Conservation (phyloP, 139 green algal species). For the Closterium sp. region DNA sequence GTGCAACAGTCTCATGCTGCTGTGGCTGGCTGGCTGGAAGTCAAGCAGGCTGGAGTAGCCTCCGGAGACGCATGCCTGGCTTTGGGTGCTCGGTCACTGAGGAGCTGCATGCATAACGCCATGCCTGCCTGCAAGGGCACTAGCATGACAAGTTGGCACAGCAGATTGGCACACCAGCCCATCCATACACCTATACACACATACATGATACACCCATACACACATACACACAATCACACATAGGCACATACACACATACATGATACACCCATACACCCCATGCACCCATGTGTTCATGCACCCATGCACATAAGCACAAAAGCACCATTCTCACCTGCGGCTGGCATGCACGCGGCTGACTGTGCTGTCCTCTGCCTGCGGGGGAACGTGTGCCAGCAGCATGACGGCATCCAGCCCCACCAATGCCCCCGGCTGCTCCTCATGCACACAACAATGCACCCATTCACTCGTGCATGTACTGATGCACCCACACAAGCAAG, state of each 20-base stretch:
- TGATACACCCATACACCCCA: not conserved
- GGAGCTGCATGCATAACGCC: too few relatives aligned
- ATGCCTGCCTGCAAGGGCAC: too few relatives aligned
- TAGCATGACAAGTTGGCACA: too few relatives aligned
- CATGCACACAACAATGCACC: not conserved
- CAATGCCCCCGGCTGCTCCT: not conserved
- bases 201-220: not conserved
- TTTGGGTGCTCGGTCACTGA: too few relatives aligned
- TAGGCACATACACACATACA: not conserved
- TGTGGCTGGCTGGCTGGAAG: too few relatives aligned
- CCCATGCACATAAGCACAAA: too few relatives aligned
- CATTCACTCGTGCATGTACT: not conserved
- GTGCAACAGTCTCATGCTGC: too few relatives aligned
- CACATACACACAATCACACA: not conserved
- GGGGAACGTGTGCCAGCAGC: not conserved
- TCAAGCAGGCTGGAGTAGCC: too few relatives aligned
- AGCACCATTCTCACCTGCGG: not conserved
- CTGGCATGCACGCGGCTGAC: slow-evolving; percentile 52
- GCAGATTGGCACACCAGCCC: too few relatives aligned
- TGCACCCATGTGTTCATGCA: not conserved
- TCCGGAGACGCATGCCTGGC: too few relatives aligned
- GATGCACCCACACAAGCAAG: not conserved
- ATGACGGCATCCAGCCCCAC: not conserved
- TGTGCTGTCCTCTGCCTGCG: not conserved
- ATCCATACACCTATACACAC: not conserved